These are phyloP conservation scores for Aspergillus ustus DNA, from an alignment of 2,329 filamentous ascomycete species.

Conservation along the genomic window DNA sequence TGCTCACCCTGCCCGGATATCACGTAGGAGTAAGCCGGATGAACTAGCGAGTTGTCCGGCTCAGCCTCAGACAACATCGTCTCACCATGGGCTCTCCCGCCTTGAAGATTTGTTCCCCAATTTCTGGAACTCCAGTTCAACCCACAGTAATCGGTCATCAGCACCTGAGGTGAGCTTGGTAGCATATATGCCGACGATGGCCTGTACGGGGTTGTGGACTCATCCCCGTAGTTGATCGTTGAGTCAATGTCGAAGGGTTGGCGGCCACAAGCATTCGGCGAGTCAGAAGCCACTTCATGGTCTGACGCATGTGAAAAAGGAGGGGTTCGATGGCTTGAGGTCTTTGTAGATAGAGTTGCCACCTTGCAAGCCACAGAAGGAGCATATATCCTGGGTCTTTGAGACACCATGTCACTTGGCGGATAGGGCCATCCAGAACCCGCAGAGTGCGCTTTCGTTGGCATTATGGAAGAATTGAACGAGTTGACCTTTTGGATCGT, in stretches of 20 bases:
- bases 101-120: conserved; percentile 33
- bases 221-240: conserved; percentile 40
- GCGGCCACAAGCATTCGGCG: conserved; percentile 29
- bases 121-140: conserved; percentile 34
- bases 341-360: conserved; percentile 24
- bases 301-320: conserved; percentile 28
- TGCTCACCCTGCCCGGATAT: conserved; percentile 33
- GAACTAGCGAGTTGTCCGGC: conserved; percentile 27
- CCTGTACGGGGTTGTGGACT: conserved; percentile 37
- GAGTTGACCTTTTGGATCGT: conserved; percentile 38
- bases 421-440: conserved; percentile 35
- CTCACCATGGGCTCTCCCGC: conserved; percentile 27
- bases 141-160: conserved; percentile 33
- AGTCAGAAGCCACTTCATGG: conserved; percentile 33
- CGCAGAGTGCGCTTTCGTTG: conserved; percentile 25
- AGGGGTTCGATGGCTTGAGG: conserved; percentile 24
- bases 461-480: conserved; percentile 38
- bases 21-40: conserved; percentile 36
- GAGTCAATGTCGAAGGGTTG: conserved; percentile 28
- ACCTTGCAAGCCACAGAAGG: conserved; percentile 19
- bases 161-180: conserved; percentile 37
- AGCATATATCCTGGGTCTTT: conserved; percentile 28
- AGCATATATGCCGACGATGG: conserved; percentile 43
- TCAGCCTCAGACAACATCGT: conserved; percentile 37
- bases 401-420: conserved; percentile 23